These are phyloP conservation scores for Taiwanofungus camphoratus DNA, from an alignment of 1,284 basidiomycete genomes.

Conservation along the genomic window DNA sequence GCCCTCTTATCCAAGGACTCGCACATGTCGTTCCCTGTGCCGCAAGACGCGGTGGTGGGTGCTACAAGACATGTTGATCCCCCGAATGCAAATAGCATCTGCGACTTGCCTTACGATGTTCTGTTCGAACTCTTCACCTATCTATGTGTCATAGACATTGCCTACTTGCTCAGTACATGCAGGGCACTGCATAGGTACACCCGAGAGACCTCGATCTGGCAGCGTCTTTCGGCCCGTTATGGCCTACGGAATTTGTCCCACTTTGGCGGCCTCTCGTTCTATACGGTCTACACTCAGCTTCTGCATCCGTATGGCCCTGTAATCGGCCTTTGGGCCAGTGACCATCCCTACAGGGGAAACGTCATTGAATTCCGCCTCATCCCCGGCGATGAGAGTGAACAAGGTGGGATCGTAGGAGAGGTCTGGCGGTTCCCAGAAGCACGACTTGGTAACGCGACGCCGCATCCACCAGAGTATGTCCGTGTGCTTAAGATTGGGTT, in stretches of 20 bases:
- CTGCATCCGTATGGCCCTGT: conserved; percentile 20
- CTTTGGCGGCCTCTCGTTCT: conserved; percentile 14
- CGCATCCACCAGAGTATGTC: conserved; percentile 11
- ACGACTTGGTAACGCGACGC: conserved; percentile 1
- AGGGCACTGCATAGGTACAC: conserved; percentile 11
- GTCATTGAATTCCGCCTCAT: conserved; percentile 22
- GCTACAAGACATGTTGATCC: neutral
- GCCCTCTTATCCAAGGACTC: too few species aligned
- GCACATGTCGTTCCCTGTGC: too few species aligned
- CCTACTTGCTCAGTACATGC: conserved; percentile 18
- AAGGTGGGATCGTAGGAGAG: conserved; percentile 22
- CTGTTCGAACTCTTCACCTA: conserved; percentile 14
- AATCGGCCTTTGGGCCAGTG: conserved; percentile 23
- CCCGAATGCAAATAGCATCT: too few species aligned
- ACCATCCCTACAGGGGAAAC: conserved; percentile 19
- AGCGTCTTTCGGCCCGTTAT: conserved; percentile 13
- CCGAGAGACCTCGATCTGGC: conserved; percentile 19
- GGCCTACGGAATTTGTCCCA: conserved; percentile 14
- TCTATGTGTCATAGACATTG: conserved; percentile 12
- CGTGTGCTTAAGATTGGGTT: conserved; percentile 20
- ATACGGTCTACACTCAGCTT: conserved; percentile 17
- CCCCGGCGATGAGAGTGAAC: conserved; percentile 13
- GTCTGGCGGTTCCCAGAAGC: conserved; percentile 15
- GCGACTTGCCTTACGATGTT: conserved; percentile 18
- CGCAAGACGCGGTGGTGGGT: too few species aligned